These are phyloP conservation scores for Brassica nigra DNA, from an alignment of 345 rosid species.

Conservation along the genomic window DNA sequence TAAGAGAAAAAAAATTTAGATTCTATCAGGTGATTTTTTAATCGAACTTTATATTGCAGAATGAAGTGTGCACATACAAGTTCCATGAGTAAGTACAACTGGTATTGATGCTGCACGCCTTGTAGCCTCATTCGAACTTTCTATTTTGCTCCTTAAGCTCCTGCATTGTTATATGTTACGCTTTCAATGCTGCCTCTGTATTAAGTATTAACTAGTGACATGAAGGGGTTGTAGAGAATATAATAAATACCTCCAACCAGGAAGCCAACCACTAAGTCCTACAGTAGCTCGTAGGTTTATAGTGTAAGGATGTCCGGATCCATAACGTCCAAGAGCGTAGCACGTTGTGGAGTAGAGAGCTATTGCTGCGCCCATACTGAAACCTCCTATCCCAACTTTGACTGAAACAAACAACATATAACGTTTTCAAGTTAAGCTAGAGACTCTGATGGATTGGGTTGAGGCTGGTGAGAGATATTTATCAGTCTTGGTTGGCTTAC, in stretches of 20 bases:
- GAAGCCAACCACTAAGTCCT: slow-evolving; percentile 80
- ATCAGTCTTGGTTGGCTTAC: slow-evolving; percentile 43
- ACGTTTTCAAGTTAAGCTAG: slow-evolving; percentile 20
- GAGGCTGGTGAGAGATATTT: background rate
- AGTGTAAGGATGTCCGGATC: slow-evolving; percentile 52
- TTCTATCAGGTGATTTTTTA: background rate
- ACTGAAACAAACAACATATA: slow-evolving; percentile 39
- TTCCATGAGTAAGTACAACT: slow-evolving; percentile 60
- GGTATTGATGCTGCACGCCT: slow-evolving; percentile 67
- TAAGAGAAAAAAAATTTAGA: background rate
- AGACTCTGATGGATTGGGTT: background rate
- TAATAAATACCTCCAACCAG: slow-evolving; percentile 56
- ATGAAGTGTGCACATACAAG: slow-evolving; percentile 40
- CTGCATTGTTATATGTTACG: slow-evolving; percentile 36
- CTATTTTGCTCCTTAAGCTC: slow-evolving; percentile 59
- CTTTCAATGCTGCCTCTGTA: slow-evolving; percentile 4
- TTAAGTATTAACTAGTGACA: slow-evolving; percentile 15
- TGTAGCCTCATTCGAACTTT: slow-evolving; percentile 52
- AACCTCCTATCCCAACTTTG: slow-evolving; percentile 72
- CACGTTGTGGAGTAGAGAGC: slow-evolving; percentile 72
- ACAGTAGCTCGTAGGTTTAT: slow-evolving; percentile 55
- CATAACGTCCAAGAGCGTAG: slow-evolving; percentile 54
- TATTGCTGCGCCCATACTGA: slow-evolving; percentile 82
- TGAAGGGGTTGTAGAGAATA: background rate
- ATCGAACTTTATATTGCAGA: background rate